Evolutionary conservation across 805 yeast species (phyloP).

Genomic region (Candida krabiensis): DNA sequence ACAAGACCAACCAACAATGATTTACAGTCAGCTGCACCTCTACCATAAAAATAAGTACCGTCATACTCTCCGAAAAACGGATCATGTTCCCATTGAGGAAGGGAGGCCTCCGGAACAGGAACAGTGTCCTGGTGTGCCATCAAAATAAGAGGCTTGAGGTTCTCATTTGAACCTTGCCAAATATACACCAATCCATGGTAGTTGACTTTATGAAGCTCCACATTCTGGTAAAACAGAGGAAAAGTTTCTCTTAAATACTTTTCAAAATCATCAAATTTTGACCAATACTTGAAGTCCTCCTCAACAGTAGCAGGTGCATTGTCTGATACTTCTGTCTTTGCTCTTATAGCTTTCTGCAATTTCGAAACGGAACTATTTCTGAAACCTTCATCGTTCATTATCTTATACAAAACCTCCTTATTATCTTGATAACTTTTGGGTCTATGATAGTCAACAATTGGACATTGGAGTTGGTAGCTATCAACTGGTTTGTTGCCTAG

Average conservation of each 20-base stretch:
- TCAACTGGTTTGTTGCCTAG: too few species aligned
- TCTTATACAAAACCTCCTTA: conserved; percentile 33
- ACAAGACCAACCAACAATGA: conserved; percentile 41
- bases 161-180: conserved; percentile 41
- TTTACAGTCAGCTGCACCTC: conserved; percentile 46
- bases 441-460: conserved; percentile 20
- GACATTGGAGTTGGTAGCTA: conserved; percentile 14
- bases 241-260: conserved; percentile 39
- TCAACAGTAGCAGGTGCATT: conserved; percentile 43
- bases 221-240: conserved; percentile 36
- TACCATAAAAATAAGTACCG: conserved; percentile 38
- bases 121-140: conserved; percentile 55
- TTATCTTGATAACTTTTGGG: conserved; percentile 34
- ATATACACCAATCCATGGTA: conserved; percentile 44
- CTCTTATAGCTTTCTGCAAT: conserved; percentile 57
- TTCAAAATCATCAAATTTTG: conserved; percentile 36
- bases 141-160: conserved; percentile 44
- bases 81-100: conserved; percentile 38
- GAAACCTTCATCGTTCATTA: conserved; percentile 38
- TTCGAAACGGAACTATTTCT: conserved; percentile 42
- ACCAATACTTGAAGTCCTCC: conserved; percentile 50
- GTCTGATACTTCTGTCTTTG: conserved; percentile 67
- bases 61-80: conserved; percentile 41
- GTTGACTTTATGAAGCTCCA: conserved; percentile 40
- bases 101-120: conserved; percentile 44